These are phyloP conservation scores for Aspergillus avenaceus DNA, from an alignment of 495 filamentous ascomycete species.

Conservation along the genomic window DNA sequence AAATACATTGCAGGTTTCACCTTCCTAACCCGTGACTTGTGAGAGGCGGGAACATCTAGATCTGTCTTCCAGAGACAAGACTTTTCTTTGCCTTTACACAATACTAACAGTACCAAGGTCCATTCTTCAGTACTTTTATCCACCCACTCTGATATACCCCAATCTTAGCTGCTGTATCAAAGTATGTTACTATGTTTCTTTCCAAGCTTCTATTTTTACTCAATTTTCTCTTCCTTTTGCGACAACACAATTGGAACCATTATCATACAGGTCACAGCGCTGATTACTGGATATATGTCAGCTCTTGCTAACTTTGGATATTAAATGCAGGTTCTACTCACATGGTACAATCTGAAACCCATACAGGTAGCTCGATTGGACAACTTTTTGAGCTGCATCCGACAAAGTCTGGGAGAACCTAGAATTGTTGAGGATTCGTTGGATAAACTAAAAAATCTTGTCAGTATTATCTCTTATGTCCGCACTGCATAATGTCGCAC, in stretches of 20 bases:
- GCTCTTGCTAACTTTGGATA: no score
- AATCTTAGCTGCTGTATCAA: no score
- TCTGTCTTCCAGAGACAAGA: no score
- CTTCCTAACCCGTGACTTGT: no score
- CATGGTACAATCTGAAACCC: conserved; percentile 22
- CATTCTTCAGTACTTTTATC: no score
- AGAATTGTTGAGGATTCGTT: conserved; percentile 18
- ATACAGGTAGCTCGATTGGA: conserved; percentile 19
- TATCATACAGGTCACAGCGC: background rate
- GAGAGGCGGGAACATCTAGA: no score
- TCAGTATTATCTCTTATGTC: background rate
- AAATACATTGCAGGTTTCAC: no score
- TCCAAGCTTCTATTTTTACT: background rate
- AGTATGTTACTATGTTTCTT: no score
- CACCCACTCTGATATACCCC: no score
- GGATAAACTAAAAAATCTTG: conserved; percentile 18
- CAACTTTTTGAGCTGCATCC: conserved; percentile 4
- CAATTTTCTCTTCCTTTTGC: background rate
- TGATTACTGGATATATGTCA: background rate
- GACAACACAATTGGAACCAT: background rate
- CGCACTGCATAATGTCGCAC: background rate
- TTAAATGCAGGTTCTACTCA: conserved; percentile 3
- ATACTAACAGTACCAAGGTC: no score
- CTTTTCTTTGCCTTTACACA: no score
- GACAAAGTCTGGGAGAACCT: conserved; percentile 14